Evolutionary conservation across 2,329 filamentous ascomycete genomes (phyloP).

Genomic region (Shiraia sp.): DNA sequence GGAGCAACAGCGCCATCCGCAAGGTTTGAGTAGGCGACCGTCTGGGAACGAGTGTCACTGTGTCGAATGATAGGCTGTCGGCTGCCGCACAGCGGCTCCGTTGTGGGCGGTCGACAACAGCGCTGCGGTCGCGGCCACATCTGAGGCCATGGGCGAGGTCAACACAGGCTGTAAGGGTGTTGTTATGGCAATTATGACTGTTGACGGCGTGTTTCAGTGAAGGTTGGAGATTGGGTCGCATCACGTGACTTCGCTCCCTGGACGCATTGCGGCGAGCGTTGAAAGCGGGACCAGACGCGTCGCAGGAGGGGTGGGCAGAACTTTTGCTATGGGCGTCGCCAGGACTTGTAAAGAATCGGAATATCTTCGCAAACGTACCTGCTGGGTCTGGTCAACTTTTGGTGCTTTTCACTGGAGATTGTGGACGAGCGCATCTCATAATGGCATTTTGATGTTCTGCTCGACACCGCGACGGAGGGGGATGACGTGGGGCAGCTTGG

Average conservation of each 20-base stretch:
- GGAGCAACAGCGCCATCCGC: constrained; percentile 15
- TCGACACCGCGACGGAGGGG: constrained; percentile 17
- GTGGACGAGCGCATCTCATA: constrained; percentile 19
- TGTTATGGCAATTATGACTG: constrained; percentile 18
- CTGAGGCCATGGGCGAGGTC: constrained; percentile 15
- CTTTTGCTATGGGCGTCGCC: background rate
- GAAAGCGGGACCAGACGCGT: constrained; percentile 11
- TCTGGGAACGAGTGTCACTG: constrained; percentile 33
- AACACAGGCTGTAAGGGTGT: constrained; percentile 9
- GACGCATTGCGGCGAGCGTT: constrained; percentile 5
- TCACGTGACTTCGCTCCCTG: constrained; percentile 19
- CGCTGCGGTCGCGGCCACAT: constrained; percentile 20
- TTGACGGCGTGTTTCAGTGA: constrained; percentile 18
- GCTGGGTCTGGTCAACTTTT: background rate
- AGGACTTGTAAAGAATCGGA: background rate
- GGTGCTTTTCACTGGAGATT: background rate
- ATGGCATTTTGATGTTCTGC: constrained; percentile 17
- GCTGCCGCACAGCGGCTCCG: constrained; percentile 21
- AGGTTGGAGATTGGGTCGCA: constrained; percentile 3
- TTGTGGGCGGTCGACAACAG: constrained; percentile 15
- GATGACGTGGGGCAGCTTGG: constrained; percentile 13
- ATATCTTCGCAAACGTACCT: background rate
- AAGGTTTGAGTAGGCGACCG: constrained; percentile 20
- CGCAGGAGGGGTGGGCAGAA: constrained; percentile 4
- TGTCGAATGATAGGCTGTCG: constrained; percentile 33